phyloP scores from a whole-genome alignment of 148 eudicot species.

The Rhododendron williamsianum region DNA sequence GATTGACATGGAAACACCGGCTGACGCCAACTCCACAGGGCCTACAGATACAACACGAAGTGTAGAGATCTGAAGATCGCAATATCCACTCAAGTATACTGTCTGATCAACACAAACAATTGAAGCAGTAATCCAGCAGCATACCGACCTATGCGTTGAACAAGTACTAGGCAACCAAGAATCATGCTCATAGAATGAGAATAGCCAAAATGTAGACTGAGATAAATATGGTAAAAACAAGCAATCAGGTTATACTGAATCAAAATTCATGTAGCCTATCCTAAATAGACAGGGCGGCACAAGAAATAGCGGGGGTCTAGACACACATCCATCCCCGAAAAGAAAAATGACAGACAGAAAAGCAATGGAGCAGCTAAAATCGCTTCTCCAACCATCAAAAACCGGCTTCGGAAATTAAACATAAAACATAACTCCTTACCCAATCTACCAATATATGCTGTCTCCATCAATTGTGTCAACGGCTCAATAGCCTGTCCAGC shows the following conservation, averaged over 20 bases:
- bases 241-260: background rate
- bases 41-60: slow-evolving; percentile 34
- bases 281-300: background rate
- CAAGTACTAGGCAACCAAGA: slow-evolving; percentile 1
- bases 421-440: slow-evolving; percentile 35
- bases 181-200: background rate
- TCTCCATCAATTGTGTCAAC: slow-evolving; percentile 86
- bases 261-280: background rate
- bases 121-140: background rate
- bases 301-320: background rate
- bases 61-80: background rate
- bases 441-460: slow-evolving; percentile 87
- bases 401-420: background rate
- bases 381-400: background rate
- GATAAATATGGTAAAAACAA: background rate
- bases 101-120: background rate
- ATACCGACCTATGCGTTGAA: background rate
- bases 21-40: slow-evolving; percentile 81
- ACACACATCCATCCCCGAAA: background rate
- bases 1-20: slow-evolving; percentile 86
- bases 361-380: background rate
- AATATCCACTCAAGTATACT: background rate
- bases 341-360: background rate
- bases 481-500: slow-evolving; percentile 97
- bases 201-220: background rate